Conservation (phyloP, 805 yeast species). For the Lachancea fermentati region DNA sequence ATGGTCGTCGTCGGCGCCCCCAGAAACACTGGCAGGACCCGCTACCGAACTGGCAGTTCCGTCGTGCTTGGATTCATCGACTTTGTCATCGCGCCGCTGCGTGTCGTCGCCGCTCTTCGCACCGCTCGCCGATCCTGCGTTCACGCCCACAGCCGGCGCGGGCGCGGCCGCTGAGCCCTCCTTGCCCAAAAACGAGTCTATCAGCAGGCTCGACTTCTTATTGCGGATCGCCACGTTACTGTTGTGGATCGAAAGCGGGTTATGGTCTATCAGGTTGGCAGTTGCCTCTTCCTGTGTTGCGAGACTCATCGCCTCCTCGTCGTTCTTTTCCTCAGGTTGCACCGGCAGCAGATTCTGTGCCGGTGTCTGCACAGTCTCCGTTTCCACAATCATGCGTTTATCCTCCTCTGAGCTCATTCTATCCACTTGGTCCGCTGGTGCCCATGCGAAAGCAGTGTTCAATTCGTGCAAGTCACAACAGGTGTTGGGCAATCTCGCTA, state of each 20-base stretch:
- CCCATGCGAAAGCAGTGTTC: too few species aligned
- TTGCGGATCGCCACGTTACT: conserved; percentile 30
- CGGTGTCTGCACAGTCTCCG: conserved; percentile 54
- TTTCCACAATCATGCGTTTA: conserved; percentile 49
- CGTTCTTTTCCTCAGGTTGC: conserved; percentile 17
- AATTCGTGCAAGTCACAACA: too few species aligned
- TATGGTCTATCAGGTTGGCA: conserved; percentile 26
- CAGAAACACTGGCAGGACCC: not conserved
- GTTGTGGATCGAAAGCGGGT: conserved; percentile 27
- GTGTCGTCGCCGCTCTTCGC: not conserved
- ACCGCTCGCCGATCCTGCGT: not conserved
- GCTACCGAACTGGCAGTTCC: not conserved
- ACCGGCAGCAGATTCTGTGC: conserved; percentile 31
- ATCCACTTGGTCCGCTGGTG: too few species aligned
- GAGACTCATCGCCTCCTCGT: conserved; percentile 12
- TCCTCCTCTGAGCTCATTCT: conserved; percentile 21
- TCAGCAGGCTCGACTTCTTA: conserved; percentile 34
- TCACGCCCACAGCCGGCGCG: conserved; percentile 1
- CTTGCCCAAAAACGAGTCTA: conserved; percentile 14
- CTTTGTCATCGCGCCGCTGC: too few species aligned
- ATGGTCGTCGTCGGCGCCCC: not conserved
- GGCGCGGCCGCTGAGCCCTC: not conserved
- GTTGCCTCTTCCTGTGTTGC: conserved; percentile 13
- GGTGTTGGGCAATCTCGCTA: too few species aligned
- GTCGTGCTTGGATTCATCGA: too few species aligned